Conservation (phyloP, 2,329 filamentous ascomycete species). For the Ceratocystis albifundus region DNA sequence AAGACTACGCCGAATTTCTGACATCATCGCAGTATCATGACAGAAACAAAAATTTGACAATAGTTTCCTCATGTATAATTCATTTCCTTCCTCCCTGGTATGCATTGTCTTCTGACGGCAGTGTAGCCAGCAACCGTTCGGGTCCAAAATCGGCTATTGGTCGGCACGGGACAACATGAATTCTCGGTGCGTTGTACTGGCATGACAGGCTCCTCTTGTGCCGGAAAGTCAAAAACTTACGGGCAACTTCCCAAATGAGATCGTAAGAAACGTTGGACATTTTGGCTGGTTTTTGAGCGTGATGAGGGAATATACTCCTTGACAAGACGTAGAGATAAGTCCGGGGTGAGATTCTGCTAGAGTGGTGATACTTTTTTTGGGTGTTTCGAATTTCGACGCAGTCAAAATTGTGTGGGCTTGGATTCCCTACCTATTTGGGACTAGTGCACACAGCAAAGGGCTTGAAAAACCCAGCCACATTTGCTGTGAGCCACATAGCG, state of each 20-base stretch:
- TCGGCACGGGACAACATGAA: neutral
- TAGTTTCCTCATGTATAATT: conserved; percentile 9
- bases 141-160: neutral
- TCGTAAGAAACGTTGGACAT: conserved; percentile 73
- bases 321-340: conserved; percentile 20
- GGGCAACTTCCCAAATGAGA: conserved; percentile 88
- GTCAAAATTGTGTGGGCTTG: conserved; percentile 23
- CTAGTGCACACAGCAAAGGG: conserved; percentile 23
- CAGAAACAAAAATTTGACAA: conserved; percentile 15
- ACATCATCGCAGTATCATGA: neutral
- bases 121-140: conserved; percentile 1
- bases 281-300: conserved; percentile 34
- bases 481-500: neutral
- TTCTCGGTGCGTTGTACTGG: neutral
- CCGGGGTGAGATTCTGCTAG: conserved; percentile 17
- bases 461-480: conserved; percentile 20
- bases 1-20: neutral
- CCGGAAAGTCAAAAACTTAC: conserved; percentile 49
- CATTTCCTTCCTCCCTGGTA: neutral
- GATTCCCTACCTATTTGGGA: conserved; percentile 17
- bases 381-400: conserved; percentile 21
- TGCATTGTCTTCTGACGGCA: neutral
- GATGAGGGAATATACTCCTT: conserved; percentile 21
- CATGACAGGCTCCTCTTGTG: neutral
- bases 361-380: conserved; percentile 22